Evolutionary conservation across 1,284 basidiomycete genomes (phyloP).

Genomic region (Pulveroboletus ridleyi): DNA sequence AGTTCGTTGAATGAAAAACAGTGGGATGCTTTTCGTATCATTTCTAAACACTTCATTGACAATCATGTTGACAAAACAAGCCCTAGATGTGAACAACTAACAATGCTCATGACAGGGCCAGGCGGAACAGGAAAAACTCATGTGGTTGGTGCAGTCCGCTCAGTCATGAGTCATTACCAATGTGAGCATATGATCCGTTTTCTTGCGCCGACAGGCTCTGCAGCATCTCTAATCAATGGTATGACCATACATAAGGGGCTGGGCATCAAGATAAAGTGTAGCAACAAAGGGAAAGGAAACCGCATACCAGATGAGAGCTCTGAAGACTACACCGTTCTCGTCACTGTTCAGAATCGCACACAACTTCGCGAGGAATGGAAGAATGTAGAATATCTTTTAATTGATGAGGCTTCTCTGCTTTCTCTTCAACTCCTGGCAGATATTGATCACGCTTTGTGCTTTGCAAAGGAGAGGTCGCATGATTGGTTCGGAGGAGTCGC

Average conservation of each 20-base stretch:
- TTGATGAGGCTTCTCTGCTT: neutral
- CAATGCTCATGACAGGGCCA: too few species aligned
- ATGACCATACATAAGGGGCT: conserved; percentile 14
- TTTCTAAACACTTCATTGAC: too few species aligned
- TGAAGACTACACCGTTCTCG: neutral
- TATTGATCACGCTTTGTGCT: conserved; percentile 27
- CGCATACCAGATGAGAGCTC: neutral
- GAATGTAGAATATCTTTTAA: neutral
- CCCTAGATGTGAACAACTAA: too few species aligned
- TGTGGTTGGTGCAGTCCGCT: too few species aligned
- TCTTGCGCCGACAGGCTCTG: too few species aligned
- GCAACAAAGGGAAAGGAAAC: conserved; percentile 9
- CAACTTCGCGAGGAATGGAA: conserved; percentile 9
- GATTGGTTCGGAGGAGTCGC: conserved; percentile 15
- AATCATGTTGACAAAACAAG: too few species aligned
- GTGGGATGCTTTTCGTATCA: too few species aligned
- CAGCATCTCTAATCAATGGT: too few species aligned
- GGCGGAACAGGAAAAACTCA: too few species aligned
- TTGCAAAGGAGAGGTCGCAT: conserved; percentile 21
- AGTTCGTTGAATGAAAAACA: too few species aligned
- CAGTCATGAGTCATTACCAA: too few species aligned
- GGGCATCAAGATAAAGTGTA: conserved; percentile 12
- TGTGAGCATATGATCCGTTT: too few species aligned
- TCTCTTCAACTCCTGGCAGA: conserved; percentile 4
- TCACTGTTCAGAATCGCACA: neutral